Evolutionary conservation across 495 filamentous ascomycete species (phyloP), one percentile per base, ranked within the genome.

Genomic region (Pseudoneurospora amorphoporcata): DNA sequence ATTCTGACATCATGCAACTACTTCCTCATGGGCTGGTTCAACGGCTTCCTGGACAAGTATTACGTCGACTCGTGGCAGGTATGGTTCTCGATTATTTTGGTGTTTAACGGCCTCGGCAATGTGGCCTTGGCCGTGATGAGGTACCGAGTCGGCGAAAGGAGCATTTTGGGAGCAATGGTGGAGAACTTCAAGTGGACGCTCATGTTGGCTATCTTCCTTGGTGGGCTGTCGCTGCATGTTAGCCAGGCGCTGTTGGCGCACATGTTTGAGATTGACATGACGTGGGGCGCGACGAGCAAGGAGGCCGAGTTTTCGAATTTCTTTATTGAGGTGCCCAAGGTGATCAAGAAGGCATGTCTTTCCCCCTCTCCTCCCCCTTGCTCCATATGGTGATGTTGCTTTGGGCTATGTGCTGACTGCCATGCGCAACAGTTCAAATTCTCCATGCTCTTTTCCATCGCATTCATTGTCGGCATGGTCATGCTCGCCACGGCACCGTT

Each of bases 251-350:
- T 92, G 68, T 78, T 91, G 58, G 86, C 87, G 17, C 90, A 92
- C 81, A 89, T 91, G 85, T 91, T 92, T 78, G 87, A 90, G 83
- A 88, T 92, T 77, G 83, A 90, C 79, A 92, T 92, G 87, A 87
- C 86, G 7, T 92, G 90, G 90, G 88, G 88, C 9, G 87, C 89
- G 5, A 92, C 90, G 0, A 84, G 88, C 43, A 92, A 92, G 80
- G 90, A 92, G 80, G 88, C 87, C 68, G 89, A 92, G 79, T 88
- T 90, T 77, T 89, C 88, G 40, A 92, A 92, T 76, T 94, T 94
- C 81, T 94, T 93, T 79, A 90, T 91, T 69, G 92, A 94, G 74
- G 88, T 92, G 35, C 92, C 92, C 3, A 92, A 91, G 81, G 90
- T 94, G 35, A 76, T 93, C 71, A 89, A 88, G 81, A 88, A 84